Evolutionary conservation across 345 rosid species (phyloP), one percentile per base, ranked within the genome.

Genomic region (Arabidopsis suecica): DNA sequence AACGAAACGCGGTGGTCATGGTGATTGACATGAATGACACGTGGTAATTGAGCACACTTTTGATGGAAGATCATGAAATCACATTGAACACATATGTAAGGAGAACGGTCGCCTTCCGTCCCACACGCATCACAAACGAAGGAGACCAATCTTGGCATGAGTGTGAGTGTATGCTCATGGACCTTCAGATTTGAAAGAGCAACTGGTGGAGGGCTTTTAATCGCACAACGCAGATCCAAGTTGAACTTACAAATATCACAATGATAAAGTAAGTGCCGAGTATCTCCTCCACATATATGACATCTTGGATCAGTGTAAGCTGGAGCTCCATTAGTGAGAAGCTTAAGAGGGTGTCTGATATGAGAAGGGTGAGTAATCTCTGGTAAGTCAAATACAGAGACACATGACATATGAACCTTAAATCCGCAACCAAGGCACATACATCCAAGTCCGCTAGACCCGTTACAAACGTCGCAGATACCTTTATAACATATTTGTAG

Each of bases 61-160:
- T 45, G 50, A 7, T 45, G 50, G 16, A 45, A 2, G 41, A 51
- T 61, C 32, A 53, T 53, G 57, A 9, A 10, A 53, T 53, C 1
- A 14, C 76, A 45, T 3, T 7, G 38, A 44, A 13, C 14, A 25
- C 48, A 79, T 0, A 59, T 1, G 44, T 59, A 74, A 3, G 82
- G 82, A 16, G 51, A 0, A 12, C 20, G 58, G 9, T 64, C 58
- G 0, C 77, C 80, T 11, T 66, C 3, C 0, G 0, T 13, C 2
- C 79, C 79, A 16, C 79, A 79, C 12, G 62, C 78, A 64, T 79
- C 68, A 33, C 79, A 79, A 9, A 36, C 32, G 10, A 67, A 61
- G 3, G 10, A 28, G 68, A 57, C 32, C 54, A 50, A 10, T 30
- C 8, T 70, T 36, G 63, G 62, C 1, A 58, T 10, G 42, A 79